A percentile compares a stretch with the other conserved stretches of the same genome.
phyloP scores from a whole-genome alignment of 1,284 basidiomycete species.

The Erythrobasidium hasegawianum region DNA sequence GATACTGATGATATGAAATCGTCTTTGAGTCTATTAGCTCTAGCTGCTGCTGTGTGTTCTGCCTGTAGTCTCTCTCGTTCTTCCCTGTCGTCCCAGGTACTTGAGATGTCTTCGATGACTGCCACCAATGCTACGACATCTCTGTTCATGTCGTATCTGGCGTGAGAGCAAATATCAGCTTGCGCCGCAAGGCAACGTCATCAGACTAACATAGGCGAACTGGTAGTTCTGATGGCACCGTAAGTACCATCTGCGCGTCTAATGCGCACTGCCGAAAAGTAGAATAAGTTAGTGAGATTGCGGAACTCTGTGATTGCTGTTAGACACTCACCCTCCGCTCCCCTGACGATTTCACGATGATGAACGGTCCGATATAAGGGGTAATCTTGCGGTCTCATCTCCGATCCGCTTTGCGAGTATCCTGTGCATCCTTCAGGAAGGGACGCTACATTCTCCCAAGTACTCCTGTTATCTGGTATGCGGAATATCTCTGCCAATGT shows the following conservation, averaged over 20 bases:
- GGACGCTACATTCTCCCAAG: neutral
- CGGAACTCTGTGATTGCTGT: too few relatives aligned
- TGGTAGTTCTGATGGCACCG: neutral
- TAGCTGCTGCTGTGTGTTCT: neutral
- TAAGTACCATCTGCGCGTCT: neutral
- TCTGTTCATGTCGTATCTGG: constrained; percentile 1
- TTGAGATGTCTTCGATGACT: neutral
- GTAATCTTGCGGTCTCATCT: neutral
- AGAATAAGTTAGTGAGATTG: too few relatives aligned
- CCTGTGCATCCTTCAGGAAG: neutral
- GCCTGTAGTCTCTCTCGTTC: neutral
- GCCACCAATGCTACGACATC: constrained; percentile 3
- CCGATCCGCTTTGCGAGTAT: neutral
- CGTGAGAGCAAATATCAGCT: too few relatives aligned
- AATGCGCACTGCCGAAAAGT: too few relatives aligned
- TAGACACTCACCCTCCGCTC: too few relatives aligned
- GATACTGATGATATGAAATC: neutral
- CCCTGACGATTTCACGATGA: neutral
- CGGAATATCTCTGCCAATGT: constrained; percentile 1
- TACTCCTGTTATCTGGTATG: neutral
- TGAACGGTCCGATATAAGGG: constrained; percentile 1
- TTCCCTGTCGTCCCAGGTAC: neutral
- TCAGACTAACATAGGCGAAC: neutral
- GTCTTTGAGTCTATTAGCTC: constrained; percentile 3
- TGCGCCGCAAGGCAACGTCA: too few relatives aligned